Percentiles rank a stretch among this genome's conserved stretches.
Conservation (phyloP, 2,329 filamentous ascomycete genomes). For the Cladophialophora immunda region DNA sequence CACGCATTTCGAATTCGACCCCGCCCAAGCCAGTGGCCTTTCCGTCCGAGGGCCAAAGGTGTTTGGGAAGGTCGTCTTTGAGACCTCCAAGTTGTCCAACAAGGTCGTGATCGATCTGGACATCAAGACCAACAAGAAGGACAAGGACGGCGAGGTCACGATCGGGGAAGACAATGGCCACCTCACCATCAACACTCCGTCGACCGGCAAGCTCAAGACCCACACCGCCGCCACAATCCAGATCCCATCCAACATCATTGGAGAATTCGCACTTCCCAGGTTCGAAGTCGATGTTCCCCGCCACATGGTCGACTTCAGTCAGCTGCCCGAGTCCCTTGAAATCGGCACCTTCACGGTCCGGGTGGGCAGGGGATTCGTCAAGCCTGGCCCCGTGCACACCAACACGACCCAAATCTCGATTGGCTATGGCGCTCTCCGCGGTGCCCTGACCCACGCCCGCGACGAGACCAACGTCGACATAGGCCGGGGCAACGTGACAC, state of each 20-base stretch:
- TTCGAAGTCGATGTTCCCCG: slow-evolving; percentile 32
- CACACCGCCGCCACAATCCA: slow-evolving; percentile 29
- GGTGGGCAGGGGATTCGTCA: slow-evolving; percentile 31
- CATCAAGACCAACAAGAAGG: slow-evolving; percentile 34
- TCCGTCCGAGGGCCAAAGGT: slow-evolving; percentile 23
- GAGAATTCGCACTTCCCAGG: slow-evolving; percentile 24
- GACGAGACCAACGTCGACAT: slow-evolving; percentile 31
- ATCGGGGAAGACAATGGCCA: slow-evolving; percentile 32
- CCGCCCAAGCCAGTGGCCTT: slow-evolving; percentile 25
- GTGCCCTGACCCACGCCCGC: slow-evolving; percentile 26
- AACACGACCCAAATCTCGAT: slow-evolving; percentile 26
- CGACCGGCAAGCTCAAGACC: slow-evolving; percentile 21
- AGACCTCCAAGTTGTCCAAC: slow-evolving; percentile 32
- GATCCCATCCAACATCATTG: slow-evolving; percentile 35
- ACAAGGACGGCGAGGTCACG: slow-evolving; percentile 26
- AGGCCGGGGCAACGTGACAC: slow-evolving; percentile 25
- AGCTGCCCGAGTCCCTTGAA: slow-evolving; percentile 33
- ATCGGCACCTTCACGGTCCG: slow-evolving; percentile 27
- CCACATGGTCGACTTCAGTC: slow-evolving; percentile 36
- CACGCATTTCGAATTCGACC: slow-evolving; percentile 36
- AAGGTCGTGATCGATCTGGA: slow-evolving; percentile 34
- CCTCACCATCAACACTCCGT: slow-evolving; percentile 29
- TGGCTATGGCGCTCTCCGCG: slow-evolving; percentile 27
- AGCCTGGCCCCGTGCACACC: slow-evolving; percentile 33
- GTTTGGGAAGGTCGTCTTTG: slow-evolving; percentile 35